These are phyloP conservation scores for Penicillium sclerotiorum DNA, from an alignment of 2,329 filamentous ascomycete genomes.

Conservation along the genomic window DNA sequence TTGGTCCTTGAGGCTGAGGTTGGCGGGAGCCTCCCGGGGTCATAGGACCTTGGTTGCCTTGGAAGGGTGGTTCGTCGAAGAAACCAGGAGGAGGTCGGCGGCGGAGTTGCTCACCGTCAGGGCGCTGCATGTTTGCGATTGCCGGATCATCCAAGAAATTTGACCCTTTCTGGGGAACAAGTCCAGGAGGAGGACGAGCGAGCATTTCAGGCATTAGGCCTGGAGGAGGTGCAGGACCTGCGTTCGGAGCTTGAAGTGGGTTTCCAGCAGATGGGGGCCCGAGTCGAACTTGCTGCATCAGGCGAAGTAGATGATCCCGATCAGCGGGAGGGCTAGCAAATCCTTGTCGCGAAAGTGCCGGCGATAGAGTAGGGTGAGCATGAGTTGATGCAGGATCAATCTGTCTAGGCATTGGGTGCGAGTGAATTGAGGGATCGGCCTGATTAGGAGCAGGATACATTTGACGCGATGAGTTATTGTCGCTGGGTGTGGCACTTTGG, in stretches of 20 bases:
- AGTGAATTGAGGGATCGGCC: no score
- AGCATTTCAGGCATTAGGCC: conserved; percentile 41
- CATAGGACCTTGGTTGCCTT: conserved; percentile 37
- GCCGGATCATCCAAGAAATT: conserved; percentile 48
- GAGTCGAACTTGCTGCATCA: conserved; percentile 68
- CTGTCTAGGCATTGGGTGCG: no score
- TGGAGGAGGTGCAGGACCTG: conserved; percentile 36
- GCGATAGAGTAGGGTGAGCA: conserved; percentile 32
- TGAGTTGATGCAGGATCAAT: conserved; percentile 28
- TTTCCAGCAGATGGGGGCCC: conserved; percentile 31
- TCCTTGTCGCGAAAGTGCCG: conserved; percentile 35
- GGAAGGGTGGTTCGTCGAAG: conserved; percentile 44
- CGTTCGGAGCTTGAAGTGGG: conserved; percentile 31
- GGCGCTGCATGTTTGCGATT: conserved; percentile 45
- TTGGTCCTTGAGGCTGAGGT: conserved; percentile 38
- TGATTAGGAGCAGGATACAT: no score
- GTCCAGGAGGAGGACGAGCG: conserved; percentile 36
- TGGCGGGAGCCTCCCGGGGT: conserved; percentile 38
- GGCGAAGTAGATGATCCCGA: conserved; percentile 80
- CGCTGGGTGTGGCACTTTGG: conserved; percentile 49
- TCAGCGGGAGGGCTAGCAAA: conserved; percentile 50
- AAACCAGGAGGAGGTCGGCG: conserved; percentile 44
- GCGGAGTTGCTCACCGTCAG: conserved; percentile 40
- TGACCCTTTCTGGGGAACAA: conserved; percentile 39
- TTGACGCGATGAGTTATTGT: conserved; percentile 34